Base-by-base conservation (phyloP, 768 basidiomycete species). In the Boletus fagicola region DNA sequence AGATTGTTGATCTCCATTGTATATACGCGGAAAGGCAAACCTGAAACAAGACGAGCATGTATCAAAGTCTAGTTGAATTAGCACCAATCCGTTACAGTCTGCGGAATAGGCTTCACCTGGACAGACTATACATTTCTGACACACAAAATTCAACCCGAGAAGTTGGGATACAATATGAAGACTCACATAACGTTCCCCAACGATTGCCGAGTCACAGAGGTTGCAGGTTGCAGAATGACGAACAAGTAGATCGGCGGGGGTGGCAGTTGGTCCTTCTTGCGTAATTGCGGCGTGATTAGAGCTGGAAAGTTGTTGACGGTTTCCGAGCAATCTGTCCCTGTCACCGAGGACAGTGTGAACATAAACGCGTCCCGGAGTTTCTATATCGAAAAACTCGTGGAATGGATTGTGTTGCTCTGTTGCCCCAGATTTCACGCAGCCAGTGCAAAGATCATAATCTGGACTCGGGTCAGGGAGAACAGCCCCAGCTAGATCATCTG, bases 391-490 rank as follows among this genome's bases (percentile, higher is more conserved):
- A 68, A 93, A 92, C 64, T 86, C 79, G 64, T 93, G 90, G 69
- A 78, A 79, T 9, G 82, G 72, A 58, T 85, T 80, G 67, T 88
- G 85, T 10, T 66, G 68, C 59, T 83, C 79, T n/a, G 77, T 76
- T 51, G 67, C 71, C 49, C 78, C 82, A n/a, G 73, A 65, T 20
- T 69, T 62, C 28, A 87, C 75, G 68, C 89, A 91, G 1, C 64
- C 3, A 0, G 83, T 76, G 68, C 89, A 91, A 52, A 91, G 74
- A 70, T 91, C 89, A 65, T 85, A 91, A 67, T 91, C 88, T 87
- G 49, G 0, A 55, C 26, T 46, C 47, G 5, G 31, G 51, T 56
- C n/a, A 57, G 60, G 18, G 31, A 16, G 47, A 45, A 24, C 56
- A 20, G 18, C 28, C 2, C 16, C 1, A 24, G 16, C 5, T 13